Conservation (phyloP, 352 stramenopile genomes). For the Globisporangium cystogenes region DNA sequence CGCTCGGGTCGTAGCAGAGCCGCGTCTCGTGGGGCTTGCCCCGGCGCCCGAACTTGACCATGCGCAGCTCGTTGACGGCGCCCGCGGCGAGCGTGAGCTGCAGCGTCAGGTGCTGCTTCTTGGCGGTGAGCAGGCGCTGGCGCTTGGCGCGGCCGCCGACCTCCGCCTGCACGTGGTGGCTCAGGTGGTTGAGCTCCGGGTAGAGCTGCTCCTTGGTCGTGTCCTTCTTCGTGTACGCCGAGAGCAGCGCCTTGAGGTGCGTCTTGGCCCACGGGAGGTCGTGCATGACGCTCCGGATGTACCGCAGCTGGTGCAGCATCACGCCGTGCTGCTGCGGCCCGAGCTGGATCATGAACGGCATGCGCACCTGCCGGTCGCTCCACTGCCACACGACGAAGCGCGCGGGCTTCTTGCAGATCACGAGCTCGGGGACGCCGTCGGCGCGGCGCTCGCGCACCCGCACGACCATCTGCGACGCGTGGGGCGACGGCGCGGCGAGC, state of each 20-base stretch:
- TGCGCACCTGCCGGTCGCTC: conserved; percentile 46
- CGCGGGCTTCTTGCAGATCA: conserved; percentile 53
- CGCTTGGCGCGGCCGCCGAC: conserved; percentile 32
- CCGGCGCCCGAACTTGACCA: conserved; percentile 67
- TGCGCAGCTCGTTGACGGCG: conserved; percentile 57
- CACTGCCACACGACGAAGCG: conserved; percentile 55
- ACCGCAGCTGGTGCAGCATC: conserved; percentile 79
- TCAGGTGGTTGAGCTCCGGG: conserved; percentile 67
- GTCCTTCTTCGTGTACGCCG: conserved; percentile 68
- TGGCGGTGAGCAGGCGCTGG: conserved; percentile 33
- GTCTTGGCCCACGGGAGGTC: conserved; percentile 80
- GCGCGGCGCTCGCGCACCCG: conserved; percentile 40
- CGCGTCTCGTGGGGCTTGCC: conserved; percentile 68
- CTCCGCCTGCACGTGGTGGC: conserved; percentile 61
- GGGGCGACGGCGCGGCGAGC: conserved; percentile 6
- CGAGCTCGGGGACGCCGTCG: conserved; percentile 48
- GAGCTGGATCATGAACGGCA: conserved; percentile 48
- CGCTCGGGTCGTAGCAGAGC: conserved; percentile 60
- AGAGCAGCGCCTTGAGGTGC: conserved; percentile 54
- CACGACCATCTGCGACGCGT: conserved; percentile 51
- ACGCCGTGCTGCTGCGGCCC: conserved; percentile 70
- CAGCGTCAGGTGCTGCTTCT: conserved; percentile 62
- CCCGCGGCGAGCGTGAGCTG: conserved; percentile 53
- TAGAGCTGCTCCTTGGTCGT: conserved; percentile 73
- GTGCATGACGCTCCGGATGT: conserved; percentile 80